Percentiles rank a stretch among this genome's conserved stretches.
Evolutionary conservation across 1,139 yeast genomes (phyloP).

Genomic region (Arxiozyma heterogenica): DNA sequence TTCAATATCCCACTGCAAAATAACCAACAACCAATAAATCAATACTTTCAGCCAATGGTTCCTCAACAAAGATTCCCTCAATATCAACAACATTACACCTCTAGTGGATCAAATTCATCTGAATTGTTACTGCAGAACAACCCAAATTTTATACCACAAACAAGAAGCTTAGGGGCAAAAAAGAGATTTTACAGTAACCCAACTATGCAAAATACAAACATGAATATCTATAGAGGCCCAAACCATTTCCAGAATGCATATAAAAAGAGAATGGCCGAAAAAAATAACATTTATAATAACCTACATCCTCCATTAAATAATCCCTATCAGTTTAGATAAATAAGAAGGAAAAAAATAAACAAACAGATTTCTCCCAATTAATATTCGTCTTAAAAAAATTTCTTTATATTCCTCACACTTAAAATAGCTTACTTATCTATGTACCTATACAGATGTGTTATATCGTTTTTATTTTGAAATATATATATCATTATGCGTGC

Average conservation of each 20-base stretch:
- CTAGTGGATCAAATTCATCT: conserved; percentile 33
- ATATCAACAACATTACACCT: conserved; percentile 13
- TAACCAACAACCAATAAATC: background rate
- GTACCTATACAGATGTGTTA: background rate
- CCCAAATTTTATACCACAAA: conserved; percentile 39
- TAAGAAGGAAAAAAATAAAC: background rate
- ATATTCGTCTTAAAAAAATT: background rate
- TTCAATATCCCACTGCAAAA: background rate
- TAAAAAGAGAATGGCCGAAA: conserved; percentile 29
- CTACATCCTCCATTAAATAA: conserved; percentile 20
- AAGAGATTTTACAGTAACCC: conserved; percentile 3
- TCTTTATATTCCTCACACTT: background rate
- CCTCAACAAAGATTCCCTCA: conserved; percentile 6
- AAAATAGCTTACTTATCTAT: background rate
- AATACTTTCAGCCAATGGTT: background rate
- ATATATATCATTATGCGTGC: background rate
- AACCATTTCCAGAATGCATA: conserved; percentile 32
- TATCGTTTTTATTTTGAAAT: too few species aligned
- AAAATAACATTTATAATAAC: conserved; percentile 9
- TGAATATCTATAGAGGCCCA: background rate
- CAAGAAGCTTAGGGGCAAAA: conserved; percentile 1
- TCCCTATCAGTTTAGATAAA: conserved; percentile 18
- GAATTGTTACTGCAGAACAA: conserved; percentile 42
- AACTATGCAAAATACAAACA: background rate
- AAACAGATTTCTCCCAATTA: background rate